A percentile compares a stretch with the other conserved stretches of the same genome.
phyloP scores from a whole-genome alignment of 345 rosid species.

The Syzygium grande region DNA sequence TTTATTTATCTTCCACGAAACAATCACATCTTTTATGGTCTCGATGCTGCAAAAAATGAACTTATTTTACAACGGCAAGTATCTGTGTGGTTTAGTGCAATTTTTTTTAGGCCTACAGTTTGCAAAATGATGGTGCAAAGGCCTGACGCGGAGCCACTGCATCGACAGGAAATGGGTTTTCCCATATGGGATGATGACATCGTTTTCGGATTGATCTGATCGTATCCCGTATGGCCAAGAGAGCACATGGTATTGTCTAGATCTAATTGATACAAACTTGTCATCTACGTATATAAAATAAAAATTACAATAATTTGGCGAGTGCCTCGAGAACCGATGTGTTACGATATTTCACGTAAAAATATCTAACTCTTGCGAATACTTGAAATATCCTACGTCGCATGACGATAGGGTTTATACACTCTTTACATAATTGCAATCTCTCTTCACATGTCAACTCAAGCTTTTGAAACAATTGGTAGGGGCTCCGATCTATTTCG shows the following conservation, averaged over 20 bases:
- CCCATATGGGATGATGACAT: not conserved
- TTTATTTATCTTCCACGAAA: no score
- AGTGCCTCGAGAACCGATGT: not conserved
- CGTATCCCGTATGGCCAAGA: not conserved
- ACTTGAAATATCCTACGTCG: accelerated
- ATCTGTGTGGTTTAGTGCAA: not conserved
- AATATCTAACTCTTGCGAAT: not conserved
- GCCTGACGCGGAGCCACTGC: not conserved
- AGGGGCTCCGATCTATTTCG: not conserved
- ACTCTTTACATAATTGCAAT: accelerated
- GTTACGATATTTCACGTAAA: no score
- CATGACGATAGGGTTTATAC: not conserved
- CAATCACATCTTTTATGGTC: no score
- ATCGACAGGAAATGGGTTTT: not conserved
- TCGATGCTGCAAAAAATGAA: not conserved
- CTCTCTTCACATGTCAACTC: not conserved
- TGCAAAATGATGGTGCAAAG: not conserved
- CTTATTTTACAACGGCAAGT: not conserved
- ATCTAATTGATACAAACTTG: not conserved
- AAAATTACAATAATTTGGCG: not conserved
- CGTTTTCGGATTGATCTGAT: not conserved
- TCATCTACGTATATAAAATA: not conserved
- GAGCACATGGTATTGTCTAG: not conserved
- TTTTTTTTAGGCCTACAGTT: no score
- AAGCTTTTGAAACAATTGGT: accelerated